Conservation (phyloP, 2,329 filamentous ascomycete species). For the Aspergillus proliferans region DNA sequence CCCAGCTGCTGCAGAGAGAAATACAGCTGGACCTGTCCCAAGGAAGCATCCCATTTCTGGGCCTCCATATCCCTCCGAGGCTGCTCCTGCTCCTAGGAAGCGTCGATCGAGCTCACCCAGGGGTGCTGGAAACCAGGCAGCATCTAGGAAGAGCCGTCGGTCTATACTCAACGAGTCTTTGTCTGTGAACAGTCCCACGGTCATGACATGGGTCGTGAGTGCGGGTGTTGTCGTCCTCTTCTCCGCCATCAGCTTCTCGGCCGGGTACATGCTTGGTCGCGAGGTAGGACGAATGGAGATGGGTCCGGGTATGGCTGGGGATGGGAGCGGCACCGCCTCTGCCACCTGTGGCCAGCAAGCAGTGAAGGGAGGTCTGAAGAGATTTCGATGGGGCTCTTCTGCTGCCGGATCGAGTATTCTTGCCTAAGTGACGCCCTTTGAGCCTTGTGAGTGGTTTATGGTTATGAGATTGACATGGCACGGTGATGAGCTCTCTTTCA, state of each 20-base stretch:
- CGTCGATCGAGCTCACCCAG: conserved; percentile 33
- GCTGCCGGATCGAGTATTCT: conserved; percentile 32
- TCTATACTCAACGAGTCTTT: conserved; percentile 24
- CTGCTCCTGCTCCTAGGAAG: conserved; percentile 19
- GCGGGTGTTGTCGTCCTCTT: conserved; percentile 60
- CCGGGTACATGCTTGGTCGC: conserved; percentile 56
- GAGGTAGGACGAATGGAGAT: conserved; percentile 53
- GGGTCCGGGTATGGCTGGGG: conserved; percentile 20
- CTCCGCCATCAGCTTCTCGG: conserved; percentile 59
- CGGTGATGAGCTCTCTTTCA: too few relatives aligned
- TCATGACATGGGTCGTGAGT: conserved; percentile 61
- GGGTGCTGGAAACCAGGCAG: conserved; percentile 30
- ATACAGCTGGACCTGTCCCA: conserved; percentile 12
- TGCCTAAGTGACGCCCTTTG: conserved; percentile 17
- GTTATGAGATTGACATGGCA: too few relatives aligned
- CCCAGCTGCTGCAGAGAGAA: conserved; percentile 16
- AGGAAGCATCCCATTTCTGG: conserved; percentile 12
- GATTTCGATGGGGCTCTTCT: conserved; percentile 38
- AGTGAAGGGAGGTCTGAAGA: conserved; percentile 38
- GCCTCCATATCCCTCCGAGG: conserved; percentile 9
- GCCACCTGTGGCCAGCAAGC: conserved; percentile 41
- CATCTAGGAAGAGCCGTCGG: conserved; percentile 31
- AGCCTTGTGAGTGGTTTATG: too few relatives aligned
- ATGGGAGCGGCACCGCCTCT: conserved; percentile 26
- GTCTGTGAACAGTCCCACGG: conserved; percentile 48